A percentile compares a stretch with the other conserved stretches of the same genome.
phyloP scores from a whole-genome alignment of 768 basidiomycete genomes.

The Serendipita sp. region DNA sequence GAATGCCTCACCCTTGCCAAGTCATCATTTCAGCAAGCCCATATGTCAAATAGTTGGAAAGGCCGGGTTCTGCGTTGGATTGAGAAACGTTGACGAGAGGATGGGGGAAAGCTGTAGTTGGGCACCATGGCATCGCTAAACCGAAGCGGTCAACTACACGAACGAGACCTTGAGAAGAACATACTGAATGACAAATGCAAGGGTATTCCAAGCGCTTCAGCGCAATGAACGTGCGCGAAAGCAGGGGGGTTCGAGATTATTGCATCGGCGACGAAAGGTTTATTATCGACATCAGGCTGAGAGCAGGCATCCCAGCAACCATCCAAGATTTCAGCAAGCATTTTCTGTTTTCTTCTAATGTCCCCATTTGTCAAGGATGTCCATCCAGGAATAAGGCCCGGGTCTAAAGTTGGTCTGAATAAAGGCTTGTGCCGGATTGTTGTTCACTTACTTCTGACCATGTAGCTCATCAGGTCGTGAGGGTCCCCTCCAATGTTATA shows the following conservation, averaged over 20 bases:
- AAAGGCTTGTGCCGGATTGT: neutral
- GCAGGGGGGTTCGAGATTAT: constrained; percentile 56
- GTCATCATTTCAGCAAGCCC: constrained; percentile 42
- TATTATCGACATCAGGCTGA: constrained; percentile 28
- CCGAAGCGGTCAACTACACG: neutral
- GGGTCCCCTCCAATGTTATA: constrained; percentile 47
- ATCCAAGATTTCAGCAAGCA: constrained; percentile 46
- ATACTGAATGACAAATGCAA: constrained; percentile 41
- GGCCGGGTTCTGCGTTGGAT: constrained; percentile 35
- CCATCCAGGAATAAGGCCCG: constrained; percentile 44
- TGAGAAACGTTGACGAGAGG: constrained; percentile 43
- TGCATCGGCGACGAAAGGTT: constrained; percentile 40
- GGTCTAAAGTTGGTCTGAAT: constrained; percentile 26
- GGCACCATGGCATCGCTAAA: constrained; percentile 52
- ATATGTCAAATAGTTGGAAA: constrained; percentile 44
- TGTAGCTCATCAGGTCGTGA: constrained; percentile 50
- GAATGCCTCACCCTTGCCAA: constrained; percentile 34
- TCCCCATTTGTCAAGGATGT: constrained; percentile 45
- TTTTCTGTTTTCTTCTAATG: constrained; percentile 40
- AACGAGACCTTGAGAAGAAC: constrained; percentile 13
- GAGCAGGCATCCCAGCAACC: constrained; percentile 42
- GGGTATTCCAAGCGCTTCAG: constrained; percentile 45
- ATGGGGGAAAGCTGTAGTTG: constrained; percentile 41
- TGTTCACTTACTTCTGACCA: constrained; percentile 43
- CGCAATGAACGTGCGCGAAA: constrained; percentile 50